Conservation (phyloP, 148 eudicot genomes). For the Diospyros lotus region DNA sequence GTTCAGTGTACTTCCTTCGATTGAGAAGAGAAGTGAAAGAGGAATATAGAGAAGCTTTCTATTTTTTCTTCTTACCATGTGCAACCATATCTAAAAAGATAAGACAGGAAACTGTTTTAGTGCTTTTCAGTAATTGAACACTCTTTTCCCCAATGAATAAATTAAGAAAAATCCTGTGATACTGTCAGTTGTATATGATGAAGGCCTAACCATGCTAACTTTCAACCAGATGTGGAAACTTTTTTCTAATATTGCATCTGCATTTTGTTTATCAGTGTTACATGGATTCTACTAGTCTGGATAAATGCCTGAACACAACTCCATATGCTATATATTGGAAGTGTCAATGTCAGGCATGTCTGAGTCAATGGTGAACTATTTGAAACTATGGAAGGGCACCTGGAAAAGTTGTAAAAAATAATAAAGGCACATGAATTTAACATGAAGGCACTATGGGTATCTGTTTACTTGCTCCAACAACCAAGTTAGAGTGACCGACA, state of each 20-base stretch:
- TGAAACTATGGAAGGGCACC: neutral
- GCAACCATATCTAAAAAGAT: neutral
- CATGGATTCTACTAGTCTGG: neutral
- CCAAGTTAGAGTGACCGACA: neutral
- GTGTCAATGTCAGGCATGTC: neutral
- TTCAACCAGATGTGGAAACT: neutral
- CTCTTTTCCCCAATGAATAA: neutral
- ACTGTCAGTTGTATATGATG: neutral
- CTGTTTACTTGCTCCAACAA: neutral
- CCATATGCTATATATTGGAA: neutral
- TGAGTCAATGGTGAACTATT: neutral
- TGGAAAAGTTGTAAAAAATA: neutral
- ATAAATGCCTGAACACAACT: neutral
- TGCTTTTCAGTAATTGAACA: neutral
- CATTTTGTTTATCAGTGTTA: no score
- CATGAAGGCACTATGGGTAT: neutral
- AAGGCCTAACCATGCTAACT: neutral
- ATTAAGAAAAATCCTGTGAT: neutral
- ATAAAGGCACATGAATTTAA: no score
- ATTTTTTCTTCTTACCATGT: neutral
- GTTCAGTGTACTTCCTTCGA: no score
- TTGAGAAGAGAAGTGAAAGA: no score
- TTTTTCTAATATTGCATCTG: neutral
- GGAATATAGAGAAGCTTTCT: neutral
- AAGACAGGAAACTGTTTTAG: neutral